Evolutionary conservation across 176 grass and related monocot genomes (phyloP), one percentile per base, ranked within the genome.

Genomic region (Triticum dicoccoides): DNA sequence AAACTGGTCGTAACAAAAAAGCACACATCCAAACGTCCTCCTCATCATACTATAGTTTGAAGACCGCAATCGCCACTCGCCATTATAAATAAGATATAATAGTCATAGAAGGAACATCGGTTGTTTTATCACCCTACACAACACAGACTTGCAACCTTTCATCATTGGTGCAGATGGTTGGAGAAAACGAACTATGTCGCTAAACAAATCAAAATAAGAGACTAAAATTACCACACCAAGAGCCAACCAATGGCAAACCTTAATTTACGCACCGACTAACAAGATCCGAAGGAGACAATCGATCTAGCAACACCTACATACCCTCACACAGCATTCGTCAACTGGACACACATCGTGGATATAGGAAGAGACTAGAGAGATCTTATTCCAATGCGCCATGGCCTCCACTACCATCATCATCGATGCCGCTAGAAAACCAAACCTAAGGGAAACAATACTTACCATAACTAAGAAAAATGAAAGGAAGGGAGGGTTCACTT

Each of bases 401-500:
- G 0, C 0, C 51, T 0, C 15, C 51, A 54, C 51, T 18, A 54
- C 15, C 15, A 14, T 49, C 0, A 49, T 54, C 5, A 0, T 54
- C 0, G 15, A 54, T 54, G 51, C 51, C 4, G 5, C 51, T 17
- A 54, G 51, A 18, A 54, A 54, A 54, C 14, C 15, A 6, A 54
- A 54, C 51, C 51, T 18, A 54, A 17, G 51, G 15, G 13, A 51
- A 51, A 1, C 47, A 51, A 14, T 51, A 51, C 47, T 14, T 14
- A 51, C 0, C 44, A 45, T 45, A 51, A 51, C 4, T 51, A 51
- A 51, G 47, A 5, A 51, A 51, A 51, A 51, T 51, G 47, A 0
- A 51, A 51, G 4, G 42, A 0, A 3, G 10, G 42, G 42, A 12
- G 44, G 44, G 3, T 45, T 45, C 44, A 0, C 44, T 45, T 1